Evolutionary conservation across 805 yeast species (phyloP).

Genomic region (Cyberlindnera maritima): DNA sequence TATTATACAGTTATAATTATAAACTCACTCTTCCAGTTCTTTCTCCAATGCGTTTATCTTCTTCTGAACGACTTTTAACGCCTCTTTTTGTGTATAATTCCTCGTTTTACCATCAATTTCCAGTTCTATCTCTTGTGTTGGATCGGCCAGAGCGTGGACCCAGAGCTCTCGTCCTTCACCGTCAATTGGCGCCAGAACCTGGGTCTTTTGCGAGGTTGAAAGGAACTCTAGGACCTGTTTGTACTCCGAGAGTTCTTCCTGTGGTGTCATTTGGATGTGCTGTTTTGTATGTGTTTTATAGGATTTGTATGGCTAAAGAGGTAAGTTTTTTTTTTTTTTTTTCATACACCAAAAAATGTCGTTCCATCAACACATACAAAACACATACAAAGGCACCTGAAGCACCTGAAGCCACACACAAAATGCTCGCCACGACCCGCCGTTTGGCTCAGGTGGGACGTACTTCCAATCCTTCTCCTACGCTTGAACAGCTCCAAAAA

Average conservation of each 20-base stretch:
- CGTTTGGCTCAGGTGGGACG: constrained; percentile 1
- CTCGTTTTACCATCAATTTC: constrained; percentile 14
- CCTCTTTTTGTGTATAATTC: constrained; percentile 7
- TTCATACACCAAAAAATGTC: too few relatives aligned
- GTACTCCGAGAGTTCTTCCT: constrained; percentile 13
- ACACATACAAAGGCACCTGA: background rate
- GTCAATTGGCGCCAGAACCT: constrained; percentile 20
- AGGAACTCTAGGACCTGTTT: constrained; percentile 10
- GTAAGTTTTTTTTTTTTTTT: too few relatives aligned
- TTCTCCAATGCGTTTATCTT: constrained; percentile 9
- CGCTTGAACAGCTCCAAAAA: constrained; percentile 3
- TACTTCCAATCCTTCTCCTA: too few relatives aligned
- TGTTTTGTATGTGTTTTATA: too few relatives aligned
- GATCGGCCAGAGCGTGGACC: constrained; percentile 19
- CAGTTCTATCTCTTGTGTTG: constrained; percentile 8
- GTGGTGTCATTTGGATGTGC: too few relatives aligned
- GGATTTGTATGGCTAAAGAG: too few relatives aligned
- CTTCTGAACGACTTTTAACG: constrained; percentile 6
- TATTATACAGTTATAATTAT: too few relatives aligned
- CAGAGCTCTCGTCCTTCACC: constrained; percentile 23
- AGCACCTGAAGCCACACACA: too few relatives aligned
- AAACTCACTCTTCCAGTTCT: background rate
- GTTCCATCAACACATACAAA: too few relatives aligned
- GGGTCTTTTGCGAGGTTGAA: constrained; percentile 2
- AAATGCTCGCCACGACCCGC: background rate